Percentiles rank a stretch among this genome's conserved stretches.
phyloP scores from a whole-genome alignment of 2,329 filamentous ascomycete genomes.

The Microascus cirrosus region DNA sequence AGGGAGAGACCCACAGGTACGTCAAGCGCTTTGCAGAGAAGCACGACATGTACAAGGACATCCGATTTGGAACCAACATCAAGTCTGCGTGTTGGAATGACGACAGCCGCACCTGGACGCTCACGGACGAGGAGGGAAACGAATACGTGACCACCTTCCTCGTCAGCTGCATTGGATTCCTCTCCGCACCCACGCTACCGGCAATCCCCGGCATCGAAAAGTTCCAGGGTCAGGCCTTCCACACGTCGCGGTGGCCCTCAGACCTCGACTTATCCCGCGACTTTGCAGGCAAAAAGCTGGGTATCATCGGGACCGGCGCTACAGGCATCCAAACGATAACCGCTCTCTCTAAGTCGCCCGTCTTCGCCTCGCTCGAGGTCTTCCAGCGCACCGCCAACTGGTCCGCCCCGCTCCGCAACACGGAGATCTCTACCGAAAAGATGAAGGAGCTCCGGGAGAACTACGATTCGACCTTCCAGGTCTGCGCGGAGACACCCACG shows the following conservation, averaged over 20 bases:
- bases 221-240: slow-evolving; percentile 24
- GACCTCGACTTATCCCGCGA: no score
- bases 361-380: no score
- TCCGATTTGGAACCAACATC: no score
- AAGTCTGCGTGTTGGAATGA: no score
- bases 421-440: slow-evolving; percentile 42
- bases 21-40: slow-evolving; percentile 4
- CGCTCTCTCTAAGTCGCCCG: slow-evolving; percentile 18
- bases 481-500: slow-evolving; percentile 45
- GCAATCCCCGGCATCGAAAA: slow-evolving; percentile 16
- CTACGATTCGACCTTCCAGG: slow-evolving; percentile 27
- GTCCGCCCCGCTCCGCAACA: slow-evolving; percentile 47
- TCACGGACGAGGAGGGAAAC: no score
- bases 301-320: slow-evolving; percentile 20
- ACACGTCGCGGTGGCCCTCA: slow-evolving; percentile 28
- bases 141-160: not conserved
- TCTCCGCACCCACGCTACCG: not conserved
- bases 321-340: slow-evolving; percentile 18
- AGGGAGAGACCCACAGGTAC: slow-evolving; percentile 8
- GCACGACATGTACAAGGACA: slow-evolving; percentile 20
- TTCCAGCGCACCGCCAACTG: slow-evolving; percentile 46
- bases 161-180: not conserved
- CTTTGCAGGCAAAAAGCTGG: slow-evolving; percentile 17
- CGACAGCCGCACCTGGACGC: no score
- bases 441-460: slow-evolving; percentile 30